Percentiles rank a stretch among this genome's conserved stretches.
Evolutionary conservation across 2,329 filamentous ascomycete species (phyloP).

Genomic region (Cercospora janseana): DNA sequence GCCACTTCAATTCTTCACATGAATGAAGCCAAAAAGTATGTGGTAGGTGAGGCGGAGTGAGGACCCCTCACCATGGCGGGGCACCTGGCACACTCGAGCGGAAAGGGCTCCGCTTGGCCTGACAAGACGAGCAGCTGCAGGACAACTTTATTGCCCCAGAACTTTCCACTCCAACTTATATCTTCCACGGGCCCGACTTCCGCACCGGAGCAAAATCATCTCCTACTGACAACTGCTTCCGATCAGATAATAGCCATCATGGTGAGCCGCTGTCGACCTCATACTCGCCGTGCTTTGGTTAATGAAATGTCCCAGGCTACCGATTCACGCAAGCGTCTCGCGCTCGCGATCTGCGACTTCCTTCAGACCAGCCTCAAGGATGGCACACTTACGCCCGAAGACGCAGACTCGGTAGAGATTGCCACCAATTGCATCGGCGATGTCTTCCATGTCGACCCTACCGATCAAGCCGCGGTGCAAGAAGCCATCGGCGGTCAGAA

Average conservation of each 20-base stretch:
- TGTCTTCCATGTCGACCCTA: constrained; percentile 90
- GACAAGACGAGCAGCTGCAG: neutral
- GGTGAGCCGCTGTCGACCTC: neutral
- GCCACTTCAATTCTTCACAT: no score
- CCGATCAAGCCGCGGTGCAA: constrained; percentile 67
- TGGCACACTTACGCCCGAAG: constrained; percentile 82
- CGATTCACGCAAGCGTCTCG: constrained; percentile 75
- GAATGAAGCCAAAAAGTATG: no score
- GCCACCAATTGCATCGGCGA: constrained; percentile 92
- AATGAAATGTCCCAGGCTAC: constrained; percentile 36
- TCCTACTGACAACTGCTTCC: no score
- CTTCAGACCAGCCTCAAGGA: constrained; percentile 79
- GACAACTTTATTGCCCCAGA: neutral
- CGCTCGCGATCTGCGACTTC: constrained; percentile 96
- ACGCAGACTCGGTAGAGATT: constrained; percentile 90
- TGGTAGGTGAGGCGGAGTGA: neutral
- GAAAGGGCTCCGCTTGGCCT: neutral
- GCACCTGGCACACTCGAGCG: neutral
- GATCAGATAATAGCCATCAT: neutral
- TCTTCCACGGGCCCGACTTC: neutral
- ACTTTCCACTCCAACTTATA: neutral
- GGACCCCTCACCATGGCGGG: constrained; percentile 6
- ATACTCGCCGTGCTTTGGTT: neutral
- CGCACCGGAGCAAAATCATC: neutral
- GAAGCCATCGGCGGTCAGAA: constrained; percentile 82